Conservation (phyloP, 2,329 filamentous ascomycete genomes). For the Sarocladiaceae sp. region DNA sequence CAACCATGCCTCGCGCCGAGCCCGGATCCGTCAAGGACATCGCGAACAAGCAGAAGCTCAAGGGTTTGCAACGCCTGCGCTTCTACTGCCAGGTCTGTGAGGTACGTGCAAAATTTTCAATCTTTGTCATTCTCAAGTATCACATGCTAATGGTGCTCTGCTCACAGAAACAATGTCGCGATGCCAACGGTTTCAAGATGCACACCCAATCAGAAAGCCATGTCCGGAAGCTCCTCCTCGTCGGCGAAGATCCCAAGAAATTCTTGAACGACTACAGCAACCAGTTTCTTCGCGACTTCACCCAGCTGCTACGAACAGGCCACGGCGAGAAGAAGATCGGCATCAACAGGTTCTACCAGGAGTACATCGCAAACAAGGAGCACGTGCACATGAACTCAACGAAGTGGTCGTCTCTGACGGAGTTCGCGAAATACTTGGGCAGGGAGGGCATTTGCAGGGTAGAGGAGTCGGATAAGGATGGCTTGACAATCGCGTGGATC, state of each 20-base stretch:
- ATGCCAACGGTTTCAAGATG: slow-evolving; percentile 89
- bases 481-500: slow-evolving; percentile 80
- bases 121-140: background rate
- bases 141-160: too few relatives aligned
- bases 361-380: slow-evolving; percentile 80
- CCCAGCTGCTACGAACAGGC: slow-evolving; percentile 68
- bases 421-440: slow-evolving; percentile 83
- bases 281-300: slow-evolving; percentile 76
- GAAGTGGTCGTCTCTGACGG: slow-evolving; percentile 78
- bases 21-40: slow-evolving; percentile 86
- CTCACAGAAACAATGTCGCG: slow-evolving; percentile 46
- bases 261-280: slow-evolving; percentile 75
- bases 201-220: slow-evolving; percentile 82
- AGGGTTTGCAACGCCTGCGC: slow-evolving; percentile 70
- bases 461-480: slow-evolving; percentile 75
- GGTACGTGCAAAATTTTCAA: background rate
- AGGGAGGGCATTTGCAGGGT: slow-evolving; percentile 83
- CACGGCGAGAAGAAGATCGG: slow-evolving; percentile 89
- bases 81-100: slow-evolving; percentile 90
- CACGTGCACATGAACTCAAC: slow-evolving; percentile 95
- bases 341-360: slow-evolving; percentile 91
- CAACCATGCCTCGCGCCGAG: slow-evolving; percentile 86
- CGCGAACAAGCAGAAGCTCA: slow-evolving; percentile 82
- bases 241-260: slow-evolving; percentile 82
- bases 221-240: slow-evolving; percentile 78